Evolutionary conservation across 2,329 filamentous ascomycete species (phyloP), one percentile per base, ranked within the genome.

Genomic region (Aspergillus neotritici): DNA sequence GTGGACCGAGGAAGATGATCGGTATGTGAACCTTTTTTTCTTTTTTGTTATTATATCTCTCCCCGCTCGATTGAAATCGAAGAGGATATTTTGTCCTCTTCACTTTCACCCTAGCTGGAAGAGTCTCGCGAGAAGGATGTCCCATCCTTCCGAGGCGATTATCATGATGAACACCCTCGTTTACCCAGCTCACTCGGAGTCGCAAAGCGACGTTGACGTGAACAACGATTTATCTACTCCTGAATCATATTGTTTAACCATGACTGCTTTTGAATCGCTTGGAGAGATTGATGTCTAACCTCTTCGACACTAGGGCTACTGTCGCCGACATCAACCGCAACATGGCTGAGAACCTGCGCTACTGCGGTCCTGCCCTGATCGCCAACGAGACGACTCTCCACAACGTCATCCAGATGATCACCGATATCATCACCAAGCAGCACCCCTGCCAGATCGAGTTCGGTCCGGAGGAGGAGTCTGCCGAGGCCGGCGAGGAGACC

Each of bases 101-200:
- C 21, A 21, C 3, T 25, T 25, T 25, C 21, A 25, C 21, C 21
- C 21, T 25, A 9, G 5, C 21, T 25, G 21, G 21, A 8, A 25
- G 21, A 25, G 21, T 25, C 21, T 25, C 21, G 21, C 7, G 21
- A n/a, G n/a, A 25, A 25, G 21, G 21, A 25, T 25, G 2, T 25
- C 7, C 21, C 6, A 25, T 25, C 21, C 21, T 25, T 25, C 21
- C 21, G 21, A 25, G 21, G 21, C 21, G 21, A 25, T 25, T 25
- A 25, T 5, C 21, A 25, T 88, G 89, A 96, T 96, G 89, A 95
- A 34, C 71, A 76, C 79, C 46, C 75, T 82, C 87, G 87, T 90
- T 63, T 91, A 91, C 91, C 89, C 90, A 96, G 90, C 90, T 96
- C 91, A 96, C 90, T 95, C 87, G 87, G 86, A 97, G 84, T 83